Base-by-base conservation (phyloP, 192 early-diverging fungal genomes). In the Coemansia sp. region DNA sequence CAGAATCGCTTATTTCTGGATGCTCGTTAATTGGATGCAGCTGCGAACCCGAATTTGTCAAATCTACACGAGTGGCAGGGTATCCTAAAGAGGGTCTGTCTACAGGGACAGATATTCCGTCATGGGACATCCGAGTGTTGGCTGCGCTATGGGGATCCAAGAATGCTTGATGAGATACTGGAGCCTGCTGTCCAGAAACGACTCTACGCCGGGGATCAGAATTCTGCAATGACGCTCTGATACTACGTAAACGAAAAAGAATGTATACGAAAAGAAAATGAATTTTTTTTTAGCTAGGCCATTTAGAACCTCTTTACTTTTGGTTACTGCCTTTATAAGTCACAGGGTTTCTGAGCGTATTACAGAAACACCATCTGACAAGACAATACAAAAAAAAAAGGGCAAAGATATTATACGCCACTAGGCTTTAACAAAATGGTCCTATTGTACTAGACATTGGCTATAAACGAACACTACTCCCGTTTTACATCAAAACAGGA, bases 11-110 rank as follows among this genome's bases (percentile, higher is more conserved):
- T 4, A 52, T 31, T 34, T 77, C 75, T 0, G 69, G 61, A 8
- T 60, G 29, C 61, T 73, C 71, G 48, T 60, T 60, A 20, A 77
- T 77, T 10, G 75, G 54, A 28, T 71, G 68, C 31, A 77, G 66
- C 14, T 66, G 63, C 12, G 63, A 16, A 36, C 52, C 5, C 5
- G 51, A 12, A 7, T 32, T 55, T 18, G 22, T 45, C 42, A 45
- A 16, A 3, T 45, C 42, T 3, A 5, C 42, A 8, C 17, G 42
- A 3, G 42, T 16, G 10, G 17, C 3, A 12, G 42, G 42, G 17
- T 45, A 45, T 16, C 42, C 42, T 16, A 45, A 45, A 8, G 12
- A 45, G 42, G 42, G 17, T 45, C 42, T 45, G 42, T 1, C 42
- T 16, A 16, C 14, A 12, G 42, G 12, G 14, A 16, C 17, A 16